Base-by-base conservation (phyloP, 768 basidiomycete genomes). In the Dentipellis sp. region DNA sequence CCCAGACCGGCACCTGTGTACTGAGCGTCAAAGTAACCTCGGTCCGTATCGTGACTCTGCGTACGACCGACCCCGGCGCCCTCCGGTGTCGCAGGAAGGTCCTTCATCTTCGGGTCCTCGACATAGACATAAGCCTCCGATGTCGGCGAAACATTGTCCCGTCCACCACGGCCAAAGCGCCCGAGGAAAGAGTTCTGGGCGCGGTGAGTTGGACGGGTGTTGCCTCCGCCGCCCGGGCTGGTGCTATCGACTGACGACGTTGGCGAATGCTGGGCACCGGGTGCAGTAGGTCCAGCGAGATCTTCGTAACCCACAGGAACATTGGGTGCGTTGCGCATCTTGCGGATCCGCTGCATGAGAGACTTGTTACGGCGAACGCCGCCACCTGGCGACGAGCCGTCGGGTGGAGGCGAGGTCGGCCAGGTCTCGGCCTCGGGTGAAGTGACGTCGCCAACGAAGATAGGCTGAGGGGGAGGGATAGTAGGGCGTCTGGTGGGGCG, bases 311-410 rank as follows among this genome's bases (percentile, higher is more conserved):
- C 70, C n/a, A 88, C 78, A 14, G 90, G 90, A 1, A 91, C 83
- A 59, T 91, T 92, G 10, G 90, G 90, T 9, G 84, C 73, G 64
- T 92, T 90, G 37, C 90, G 83, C 88, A 92, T 91, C 70, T 83
- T 88, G 57, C 88, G 83, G 66, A 94, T 88, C 55, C 91, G 86
- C 48, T 92, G 86, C 80, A 93, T 92, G 60, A 94, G 72, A 12
- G 88, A 91, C 69, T 83, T 91, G 62, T 80, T 81, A 29, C 91
- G 85, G 67, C 85, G 87, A 9, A 86, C 80, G 38, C 72, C 71
- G 10, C 69, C 72, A 36, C 70, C 74, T 17, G 21, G 10, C n/a
- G 76, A 72, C 16, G 75, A 72, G 21, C 67, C 63, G 19, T 77
- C 75, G 7, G 80, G 75, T 6, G 74, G 75, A 14, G 70, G 65